Percentiles rank a stretch among this genome's conserved stretches.
Evolutionary conservation across 108 stramenopile species (phyloP).

Genomic region (Skeletonema menzelii): DNA sequence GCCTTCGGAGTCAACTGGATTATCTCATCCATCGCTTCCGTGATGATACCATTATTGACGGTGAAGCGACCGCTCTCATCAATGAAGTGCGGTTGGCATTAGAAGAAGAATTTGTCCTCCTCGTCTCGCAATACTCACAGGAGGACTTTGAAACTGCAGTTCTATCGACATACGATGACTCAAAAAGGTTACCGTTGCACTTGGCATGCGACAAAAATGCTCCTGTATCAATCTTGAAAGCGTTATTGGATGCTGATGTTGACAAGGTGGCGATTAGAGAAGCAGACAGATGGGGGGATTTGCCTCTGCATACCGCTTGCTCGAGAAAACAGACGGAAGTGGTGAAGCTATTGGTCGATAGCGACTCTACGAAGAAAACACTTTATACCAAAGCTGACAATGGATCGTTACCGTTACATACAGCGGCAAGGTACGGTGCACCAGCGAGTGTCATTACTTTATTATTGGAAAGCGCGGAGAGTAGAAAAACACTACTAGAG

Average conservation of each 20-base stretch:
- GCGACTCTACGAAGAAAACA: conserved; percentile 44
- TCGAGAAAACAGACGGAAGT: conserved; percentile 37
- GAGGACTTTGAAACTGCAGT: conserved; percentile 52
- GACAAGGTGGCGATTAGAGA: conserved; percentile 41
- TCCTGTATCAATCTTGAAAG: conserved; percentile 54
- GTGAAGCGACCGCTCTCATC: conserved; percentile 11
- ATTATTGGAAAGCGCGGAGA: conserved; percentile 44
- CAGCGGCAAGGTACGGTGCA: conserved; percentile 61
- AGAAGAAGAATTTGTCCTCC: conserved; percentile 53
- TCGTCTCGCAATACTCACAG: conserved; percentile 46
- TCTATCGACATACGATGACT: conserved; percentile 40
- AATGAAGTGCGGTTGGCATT: conserved; percentile 34
- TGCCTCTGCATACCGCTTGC: conserved; percentile 42
- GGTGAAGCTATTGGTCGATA: conserved; percentile 58
- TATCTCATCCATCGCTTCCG: conserved; percentile 35
- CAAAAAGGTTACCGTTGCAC: conserved; percentile 56
- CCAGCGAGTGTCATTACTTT: conserved; percentile 51
- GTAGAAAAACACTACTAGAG: conserved; percentile 38
- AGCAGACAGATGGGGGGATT: conserved; percentile 65
- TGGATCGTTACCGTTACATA: conserved; percentile 62
- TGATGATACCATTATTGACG: conserved; percentile 17
- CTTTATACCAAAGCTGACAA: conserved; percentile 49
- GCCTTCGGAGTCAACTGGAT: conserved; percentile 25
- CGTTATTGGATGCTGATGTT: conserved; percentile 52
- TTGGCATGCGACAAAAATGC: conserved; percentile 73